Base-by-base conservation (phyloP, 169 alveolate species). In the Amoebophrya sp. region DNA sequence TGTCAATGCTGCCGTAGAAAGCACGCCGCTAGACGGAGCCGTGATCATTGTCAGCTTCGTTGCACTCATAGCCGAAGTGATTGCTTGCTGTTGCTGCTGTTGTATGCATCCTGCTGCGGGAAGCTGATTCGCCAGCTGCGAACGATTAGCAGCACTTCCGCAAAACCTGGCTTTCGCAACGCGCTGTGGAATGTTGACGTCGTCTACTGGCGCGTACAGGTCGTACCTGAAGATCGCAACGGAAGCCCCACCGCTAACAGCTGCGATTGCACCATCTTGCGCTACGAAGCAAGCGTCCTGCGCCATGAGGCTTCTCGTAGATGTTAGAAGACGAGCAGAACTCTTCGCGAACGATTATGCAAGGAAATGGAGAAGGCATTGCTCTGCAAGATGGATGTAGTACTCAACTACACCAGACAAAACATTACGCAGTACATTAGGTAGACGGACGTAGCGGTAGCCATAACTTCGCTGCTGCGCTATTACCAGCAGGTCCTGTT, bases 281-380 rank as follows among this genome's bases (percentile, higher is more conserved):
- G 83, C 83, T 0, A 65, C 83, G 83, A 65, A 65, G 33, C 83
- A 65, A 6, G 83, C 83, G 83, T 65, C 83, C 38, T 36, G 83
- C 38, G n/a, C 1, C 33, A 26, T 6, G 39, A 36, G 2, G 33
- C 38, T 18, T 1, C 36, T 1, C 2, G 39, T 1, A 26, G 83
- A 65, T 26, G 83, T 12, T 65, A 36, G 2, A 26, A 36, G 6
- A 47, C 29, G 65, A 6, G 6, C 18, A 6, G 18, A 12, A 12
- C 18, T 47, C 6, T 47, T 47, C 65, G 65, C 6, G 18, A 12
- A 12, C 18, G 65, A 47, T 47, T 6, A 6, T 47, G 65, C 18
- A 6, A 6, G 29, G n/a, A n/a, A n/a, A n/a, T 47, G 65, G 6
- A 18, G 65, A 47, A 18, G 65, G 6, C 18, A 18, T 18, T 12